Percentiles rank a stretch among this genome's conserved stretches.
Evolutionary conservation across 306 rosid species (phyloP).

Genomic region (Acmispon strigosus): DNA sequence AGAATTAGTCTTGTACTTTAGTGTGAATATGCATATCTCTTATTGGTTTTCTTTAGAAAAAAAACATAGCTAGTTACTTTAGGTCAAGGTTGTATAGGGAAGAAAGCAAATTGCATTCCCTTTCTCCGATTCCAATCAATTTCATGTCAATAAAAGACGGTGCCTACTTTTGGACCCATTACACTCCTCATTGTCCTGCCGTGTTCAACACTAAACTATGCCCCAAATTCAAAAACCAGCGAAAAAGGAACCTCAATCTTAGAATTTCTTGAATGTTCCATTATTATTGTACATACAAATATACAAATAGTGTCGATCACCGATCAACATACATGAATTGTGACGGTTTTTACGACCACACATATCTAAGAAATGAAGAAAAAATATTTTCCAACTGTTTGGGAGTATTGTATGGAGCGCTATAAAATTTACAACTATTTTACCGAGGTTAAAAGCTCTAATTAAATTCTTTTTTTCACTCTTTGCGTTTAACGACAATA

Average conservation of each 20-base stretch:
- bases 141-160: constrained; percentile 64
- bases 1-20: not conserved
- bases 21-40: not conserved
- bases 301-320: too few relatives aligned
- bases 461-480: too few relatives aligned
- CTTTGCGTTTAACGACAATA: too few relatives aligned
- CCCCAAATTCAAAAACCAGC: constrained; percentile 38
- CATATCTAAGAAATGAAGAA: too few relatives aligned
- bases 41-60: not conserved
- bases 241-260: constrained; percentile 23
- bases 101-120: constrained; percentile 24
- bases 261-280: constrained; percentile 16
- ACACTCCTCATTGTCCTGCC: constrained; percentile 35
- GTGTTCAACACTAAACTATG: constrained; percentile 52
- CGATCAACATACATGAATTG: too few relatives aligned
- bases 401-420: too few relatives aligned
- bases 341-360: too few relatives aligned
- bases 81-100: constrained; percentile 16
- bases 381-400: too few relatives aligned
- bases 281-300: too few relatives aligned
- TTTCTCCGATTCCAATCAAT: constrained; percentile 27
- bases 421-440: too few relatives aligned
- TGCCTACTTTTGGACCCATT: constrained; percentile 84
- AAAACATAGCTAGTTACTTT: not conserved
- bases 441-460: too few relatives aligned